Evolutionary conservation across 2,329 filamentous ascomycete species (phyloP), one percentile per base, ranked within the genome.

Genomic region (Ophiocordyceps camponoti-floridani): DNA sequence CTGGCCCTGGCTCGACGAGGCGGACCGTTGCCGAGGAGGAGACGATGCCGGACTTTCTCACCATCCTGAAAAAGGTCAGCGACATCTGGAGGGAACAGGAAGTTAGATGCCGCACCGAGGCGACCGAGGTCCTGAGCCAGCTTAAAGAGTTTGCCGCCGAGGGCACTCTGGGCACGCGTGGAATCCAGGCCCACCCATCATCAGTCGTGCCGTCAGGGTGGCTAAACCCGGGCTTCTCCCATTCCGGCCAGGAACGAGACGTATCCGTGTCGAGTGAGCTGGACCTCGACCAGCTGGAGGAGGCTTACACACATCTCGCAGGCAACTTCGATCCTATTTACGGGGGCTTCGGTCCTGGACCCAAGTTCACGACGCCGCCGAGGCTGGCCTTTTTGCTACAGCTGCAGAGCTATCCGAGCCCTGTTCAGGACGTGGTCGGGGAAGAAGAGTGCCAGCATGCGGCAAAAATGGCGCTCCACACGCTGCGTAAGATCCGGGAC

Each of bases 261-360:
- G 47, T 50, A 9, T 44, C 53, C 1, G 64, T 63, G 8, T 70
- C 77, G 4, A 84, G 86, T 51, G 79, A 82, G 38, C 64, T 96
- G 38, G 91, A 96, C 53, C 67, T 98, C 46, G 91, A 96, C 52
- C 71, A 95, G 50, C 65, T 98, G 10, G 91, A 96, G 56, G 88
- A 95, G 57, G 88, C 88, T 0, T 89, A 84, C 52, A 73, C 77
- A 26, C 77, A 91, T 53, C 91, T 94, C 53, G 75, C 76, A 13
- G 72, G 73, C 31, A 84, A 84, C n/a, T 95, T 83, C 54, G 89
- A 95, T 58, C 68, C 72, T 1, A 68, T 76, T 8, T 76, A 84
- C 55, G 86, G 82, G 31, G 91, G 91, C 0, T 98, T 96, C 58
- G 79, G 79, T 1, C 61, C 70, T 16, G 79, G 82, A 9, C 87